Conservation (phyloP, 306 rosid species). For the Gastrolobium bilobum region DNA sequence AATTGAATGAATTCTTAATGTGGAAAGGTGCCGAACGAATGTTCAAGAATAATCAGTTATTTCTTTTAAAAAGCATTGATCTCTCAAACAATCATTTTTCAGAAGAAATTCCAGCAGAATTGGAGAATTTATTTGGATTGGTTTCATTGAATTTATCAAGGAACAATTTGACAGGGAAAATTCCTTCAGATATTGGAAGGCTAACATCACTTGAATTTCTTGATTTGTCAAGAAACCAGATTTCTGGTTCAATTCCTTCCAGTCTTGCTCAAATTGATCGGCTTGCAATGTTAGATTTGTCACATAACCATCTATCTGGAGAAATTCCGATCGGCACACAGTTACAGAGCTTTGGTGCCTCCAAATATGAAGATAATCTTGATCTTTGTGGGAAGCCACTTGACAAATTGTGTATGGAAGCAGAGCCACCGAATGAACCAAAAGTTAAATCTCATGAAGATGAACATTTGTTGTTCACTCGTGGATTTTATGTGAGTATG, state of each 20-base stretch:
- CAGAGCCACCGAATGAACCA: not conserved
- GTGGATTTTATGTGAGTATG: slow-evolving; percentile 30
- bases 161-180: slow-evolving; percentile 9
- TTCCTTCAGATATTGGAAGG: slow-evolving; percentile 2
- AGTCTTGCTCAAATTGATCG: slow-evolving; percentile 19
- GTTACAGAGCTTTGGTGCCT: slow-evolving; percentile 33
- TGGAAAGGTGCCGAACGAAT: slow-evolving; percentile 46
- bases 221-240: slow-evolving; percentile 44
- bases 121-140: slow-evolving; percentile 18
- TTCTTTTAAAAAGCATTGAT: slow-evolving; percentile 25
- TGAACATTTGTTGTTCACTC: not conserved
- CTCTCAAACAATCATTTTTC: slow-evolving; percentile 40
- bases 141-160: slow-evolving; percentile 42
- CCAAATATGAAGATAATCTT: slow-evolving; percentile 30
- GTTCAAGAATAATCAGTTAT: not conserved
- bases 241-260: slow-evolving; percentile 40
- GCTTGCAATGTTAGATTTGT: slow-evolving; percentile 35
- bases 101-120: slow-evolving; percentile 26
- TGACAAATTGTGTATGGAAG: not conserved
- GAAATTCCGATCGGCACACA: slow-evolving; percentile 38
- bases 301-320: slow-evolving; percentile 32
- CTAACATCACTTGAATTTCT: slow-evolving; percentile 23
- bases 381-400: slow-evolving; percentile 41
- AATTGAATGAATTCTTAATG: slow-evolving; percentile 17
- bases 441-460: not conserved